Evolutionary conservation across 345 rosid genomes (phyloP).

Genomic region (Reutealis trisperma): DNA sequence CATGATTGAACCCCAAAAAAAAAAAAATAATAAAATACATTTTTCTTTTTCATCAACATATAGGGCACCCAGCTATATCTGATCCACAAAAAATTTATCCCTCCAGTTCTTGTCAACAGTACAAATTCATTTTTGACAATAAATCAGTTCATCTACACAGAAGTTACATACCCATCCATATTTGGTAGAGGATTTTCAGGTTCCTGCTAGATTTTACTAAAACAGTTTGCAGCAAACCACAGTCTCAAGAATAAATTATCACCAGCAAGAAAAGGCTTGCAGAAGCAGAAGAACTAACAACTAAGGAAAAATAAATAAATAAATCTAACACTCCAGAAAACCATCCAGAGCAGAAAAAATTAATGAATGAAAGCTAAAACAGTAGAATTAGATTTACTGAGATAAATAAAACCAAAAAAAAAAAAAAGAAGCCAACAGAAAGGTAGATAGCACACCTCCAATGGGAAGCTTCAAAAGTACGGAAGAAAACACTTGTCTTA

Average conservation of each 20-base stretch:
- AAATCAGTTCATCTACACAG: no score
- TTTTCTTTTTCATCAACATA: no score
- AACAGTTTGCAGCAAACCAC: not conserved
- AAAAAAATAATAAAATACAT: no score
- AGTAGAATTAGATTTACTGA: not conserved
- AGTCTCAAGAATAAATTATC: not conserved
- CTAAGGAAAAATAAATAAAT: not conserved
- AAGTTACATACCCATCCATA: no score
- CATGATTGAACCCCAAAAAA: no score
- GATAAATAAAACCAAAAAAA: not conserved
- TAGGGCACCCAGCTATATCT: no score
- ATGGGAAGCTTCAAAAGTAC: constrained; percentile 74
- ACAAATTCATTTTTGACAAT: no score
- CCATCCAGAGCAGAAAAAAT: not conserved
- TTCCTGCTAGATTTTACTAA: no score
- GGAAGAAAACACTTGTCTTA: constrained; percentile 41
- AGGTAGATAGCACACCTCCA: constrained; percentile 52
- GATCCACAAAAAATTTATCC: no score
- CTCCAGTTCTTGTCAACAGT: no score
- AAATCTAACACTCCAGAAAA: not conserved
- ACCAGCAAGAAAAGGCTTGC: not conserved
- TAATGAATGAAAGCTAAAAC: not conserved
- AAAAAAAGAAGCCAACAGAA: constrained; percentile 14
- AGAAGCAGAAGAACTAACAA: no score
- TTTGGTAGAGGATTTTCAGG: no score